These are phyloP conservation scores for Colletotrichum falcatum DNA, from an alignment of 2,329 filamentous ascomycete species.

Conservation along the genomic window DNA sequence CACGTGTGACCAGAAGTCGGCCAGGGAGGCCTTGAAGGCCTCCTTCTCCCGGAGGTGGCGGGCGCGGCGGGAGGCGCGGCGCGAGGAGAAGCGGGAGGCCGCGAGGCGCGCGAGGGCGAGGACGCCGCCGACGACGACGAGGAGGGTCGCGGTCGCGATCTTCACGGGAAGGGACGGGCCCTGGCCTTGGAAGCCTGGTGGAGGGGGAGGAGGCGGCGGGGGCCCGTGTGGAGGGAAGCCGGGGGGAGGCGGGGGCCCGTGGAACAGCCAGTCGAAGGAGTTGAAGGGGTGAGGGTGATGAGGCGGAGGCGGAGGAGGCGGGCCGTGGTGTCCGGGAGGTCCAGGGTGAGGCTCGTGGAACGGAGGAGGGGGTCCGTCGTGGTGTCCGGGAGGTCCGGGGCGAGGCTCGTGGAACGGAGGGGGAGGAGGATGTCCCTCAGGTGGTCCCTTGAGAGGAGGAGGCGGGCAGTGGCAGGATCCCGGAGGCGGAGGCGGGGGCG, in stretches of 20 bases:
- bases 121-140: conserved; percentile 46
- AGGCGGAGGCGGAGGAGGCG: background rate
- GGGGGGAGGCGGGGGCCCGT: conserved; percentile 6
- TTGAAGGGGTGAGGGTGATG: conserved; percentile 26
- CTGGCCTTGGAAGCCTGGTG: conserved; percentile 20
- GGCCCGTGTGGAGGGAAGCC: background rate
- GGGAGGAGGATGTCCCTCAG: conserved; percentile 39
- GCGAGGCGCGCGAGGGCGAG: conserved; percentile 44
- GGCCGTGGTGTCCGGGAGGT: conserved; percentile 44
- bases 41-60: conserved; percentile 44
- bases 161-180: conserved; percentile 45
- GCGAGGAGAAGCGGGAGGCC: conserved; percentile 12
- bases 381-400: conserved; percentile 42
- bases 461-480: conserved; percentile 48
- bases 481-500: conserved; percentile 43
- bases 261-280: conserved; percentile 34
- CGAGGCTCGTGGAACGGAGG: conserved; percentile 29
- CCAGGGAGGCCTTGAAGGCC: conserved; percentile 38
- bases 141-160: conserved; percentile 43
- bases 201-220: conserved; percentile 15
- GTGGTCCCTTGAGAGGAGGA: conserved; percentile 42
- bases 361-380: conserved; percentile 38
- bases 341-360: conserved; percentile 31
- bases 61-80: conserved; percentile 35
- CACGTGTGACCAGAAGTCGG: conserved; percentile 47